Conservation (phyloP, 169 alveolate species). For the Theileria annulata region DNA sequence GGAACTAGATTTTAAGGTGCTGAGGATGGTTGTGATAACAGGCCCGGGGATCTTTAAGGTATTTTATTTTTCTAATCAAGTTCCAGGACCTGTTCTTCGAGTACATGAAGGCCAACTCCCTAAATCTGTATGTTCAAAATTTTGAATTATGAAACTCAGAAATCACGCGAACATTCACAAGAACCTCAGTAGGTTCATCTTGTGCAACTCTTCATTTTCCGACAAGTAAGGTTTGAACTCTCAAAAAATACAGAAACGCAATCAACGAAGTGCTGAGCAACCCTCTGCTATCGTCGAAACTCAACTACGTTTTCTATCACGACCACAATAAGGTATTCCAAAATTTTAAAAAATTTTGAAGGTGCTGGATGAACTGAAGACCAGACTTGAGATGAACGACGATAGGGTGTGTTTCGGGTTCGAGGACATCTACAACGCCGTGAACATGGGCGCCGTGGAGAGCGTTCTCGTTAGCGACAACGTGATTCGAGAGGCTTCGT, state of each 20-base stretch:
- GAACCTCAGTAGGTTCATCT: conserved; percentile 32
- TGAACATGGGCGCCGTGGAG: conserved; percentile 68
- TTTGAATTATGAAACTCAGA: conserved; percentile 5
- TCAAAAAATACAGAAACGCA: conserved; percentile 22
- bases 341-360: background rate
- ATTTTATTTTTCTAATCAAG: background rate
- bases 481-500: conserved; percentile 56
- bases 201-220: conserved; percentile 54
- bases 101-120: conserved; percentile 27
- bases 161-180: conserved; percentile 27
- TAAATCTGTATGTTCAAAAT: conserved; percentile 14
- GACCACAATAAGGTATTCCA: conserved; percentile 39
- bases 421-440: conserved; percentile 36
- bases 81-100: conserved; percentile 36
- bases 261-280: conserved; percentile 52
- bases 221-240: conserved; percentile 23
- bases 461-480: conserved; percentile 64
- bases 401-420: conserved; percentile 50
- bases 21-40: conserved; percentile 52
- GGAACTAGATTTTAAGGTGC: conserved; percentile 28
- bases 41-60: conserved; percentile 66
- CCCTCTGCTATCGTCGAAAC: conserved; percentile 23
- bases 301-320: conserved; percentile 29
- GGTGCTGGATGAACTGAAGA: conserved; percentile 39
- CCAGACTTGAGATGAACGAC: conserved; percentile 46